These are phyloP conservation scores for Chloranthus sessilifolius DNA, from an alignment of 164 flowering plant species.

Conservation along the genomic window DNA sequence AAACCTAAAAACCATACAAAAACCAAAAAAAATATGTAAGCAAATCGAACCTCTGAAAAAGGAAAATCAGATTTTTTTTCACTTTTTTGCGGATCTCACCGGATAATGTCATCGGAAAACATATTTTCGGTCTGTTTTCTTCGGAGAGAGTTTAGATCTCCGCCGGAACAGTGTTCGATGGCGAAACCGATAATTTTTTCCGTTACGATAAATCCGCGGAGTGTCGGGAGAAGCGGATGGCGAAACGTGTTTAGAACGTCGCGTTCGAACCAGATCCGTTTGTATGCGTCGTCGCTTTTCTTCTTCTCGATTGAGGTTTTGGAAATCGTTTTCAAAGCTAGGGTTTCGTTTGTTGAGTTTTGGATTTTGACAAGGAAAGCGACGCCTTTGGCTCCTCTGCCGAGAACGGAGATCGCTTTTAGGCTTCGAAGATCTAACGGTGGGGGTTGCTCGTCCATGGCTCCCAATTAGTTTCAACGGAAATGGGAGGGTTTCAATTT, in stretches of 20 bases:
- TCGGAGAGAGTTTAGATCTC: slow-evolving; percentile 48
- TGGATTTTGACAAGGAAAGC: slow-evolving; percentile 46
- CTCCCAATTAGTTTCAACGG: not conserved
- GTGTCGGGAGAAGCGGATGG: slow-evolving; percentile 71
- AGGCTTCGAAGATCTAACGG: slow-evolving; percentile 30
- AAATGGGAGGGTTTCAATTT: not conserved
- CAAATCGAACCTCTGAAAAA: not conserved
- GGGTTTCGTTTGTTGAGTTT: slow-evolving; percentile 17
- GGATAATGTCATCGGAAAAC: slow-evolving; percentile 73
- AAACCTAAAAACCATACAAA: slow-evolving; percentile 50
- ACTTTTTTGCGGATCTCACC: slow-evolving; percentile 28
- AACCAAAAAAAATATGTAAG: not conserved
- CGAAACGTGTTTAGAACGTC: slow-evolving; percentile 39
- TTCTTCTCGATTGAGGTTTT: slow-evolving; percentile 38
- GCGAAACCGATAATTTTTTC: slow-evolving; percentile 59
- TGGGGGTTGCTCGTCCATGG: slow-evolving; percentile 7
- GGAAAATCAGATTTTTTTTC: not conserved
- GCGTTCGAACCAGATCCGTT: slow-evolving; percentile 53
- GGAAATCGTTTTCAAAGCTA: slow-evolving; percentile 64
- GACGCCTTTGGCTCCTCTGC: slow-evolving; percentile 85
- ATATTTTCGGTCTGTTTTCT: slow-evolving; percentile 62
- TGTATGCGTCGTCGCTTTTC: slow-evolving; percentile 27
- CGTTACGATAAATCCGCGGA: slow-evolving; percentile 48
- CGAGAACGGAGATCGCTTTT: slow-evolving; percentile 48
- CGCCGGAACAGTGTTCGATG: slow-evolving; percentile 76